phyloP scores from a whole-genome alignment of 2,329 filamentous ascomycete species.

The Neofusicoccum sp. region DNA sequence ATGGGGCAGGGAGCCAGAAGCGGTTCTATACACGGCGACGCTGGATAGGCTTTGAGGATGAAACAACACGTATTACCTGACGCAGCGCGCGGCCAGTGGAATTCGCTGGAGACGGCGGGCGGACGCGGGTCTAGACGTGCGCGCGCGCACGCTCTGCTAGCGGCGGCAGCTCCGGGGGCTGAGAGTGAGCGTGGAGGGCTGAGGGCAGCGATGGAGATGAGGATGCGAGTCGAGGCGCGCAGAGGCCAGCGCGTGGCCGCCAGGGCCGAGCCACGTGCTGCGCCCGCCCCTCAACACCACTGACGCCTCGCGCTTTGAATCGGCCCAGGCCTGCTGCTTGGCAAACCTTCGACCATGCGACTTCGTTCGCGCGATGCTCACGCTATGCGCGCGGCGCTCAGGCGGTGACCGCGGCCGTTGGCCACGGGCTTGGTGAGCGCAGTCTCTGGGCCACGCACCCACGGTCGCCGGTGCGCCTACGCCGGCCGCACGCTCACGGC shows the following conservation, averaged over 20 bases:
- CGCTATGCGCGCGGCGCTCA: neutral
- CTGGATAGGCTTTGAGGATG: slow-evolving; percentile 3
- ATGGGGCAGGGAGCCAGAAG: neutral
- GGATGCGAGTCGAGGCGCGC: neutral
- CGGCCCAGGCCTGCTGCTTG: neutral
- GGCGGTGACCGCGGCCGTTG: neutral
- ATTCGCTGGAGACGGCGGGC: neutral
- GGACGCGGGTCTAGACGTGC: neutral
- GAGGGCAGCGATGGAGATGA: neutral
- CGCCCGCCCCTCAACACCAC: slow-evolving; percentile 6
- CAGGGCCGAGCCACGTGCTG: slow-evolving; percentile 3
- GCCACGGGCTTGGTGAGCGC: neutral
- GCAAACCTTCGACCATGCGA: neutral
- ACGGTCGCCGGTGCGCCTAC: no score
- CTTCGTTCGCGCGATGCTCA: neutral
- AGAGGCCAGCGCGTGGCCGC: no score
- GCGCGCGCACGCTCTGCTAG: neutral
- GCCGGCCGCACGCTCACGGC: no score
- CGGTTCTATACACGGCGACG: neutral
- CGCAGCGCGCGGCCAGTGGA: neutral
- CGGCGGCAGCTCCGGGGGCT: neutral
- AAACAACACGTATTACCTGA: slow-evolving; percentile 1
- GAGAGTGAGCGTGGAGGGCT: neutral
- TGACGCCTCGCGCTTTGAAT: neutral
- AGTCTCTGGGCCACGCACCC: neutral